These are phyloP conservation scores for Globisporangium splendens DNA, from an alignment of 352 stramenopile species.

Conservation along the genomic window DNA sequence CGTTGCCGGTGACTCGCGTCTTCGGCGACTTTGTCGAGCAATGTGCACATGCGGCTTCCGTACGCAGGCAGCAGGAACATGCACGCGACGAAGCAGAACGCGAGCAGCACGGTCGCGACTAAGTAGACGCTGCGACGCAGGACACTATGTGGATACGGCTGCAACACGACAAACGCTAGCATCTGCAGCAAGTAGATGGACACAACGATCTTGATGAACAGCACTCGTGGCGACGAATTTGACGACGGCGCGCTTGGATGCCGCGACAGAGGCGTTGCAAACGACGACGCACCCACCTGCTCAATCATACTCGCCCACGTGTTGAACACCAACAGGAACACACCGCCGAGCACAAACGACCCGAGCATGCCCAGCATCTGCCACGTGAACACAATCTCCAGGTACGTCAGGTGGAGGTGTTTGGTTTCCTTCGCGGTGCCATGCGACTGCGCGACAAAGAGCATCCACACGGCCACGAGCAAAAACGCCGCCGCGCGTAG, in stretches of 20 bases:
- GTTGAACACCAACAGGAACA: conserved; percentile 64
- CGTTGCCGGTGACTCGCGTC: conserved; percentile 40
- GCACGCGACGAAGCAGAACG: conserved; percentile 45
- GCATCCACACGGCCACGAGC: conserved; percentile 52
- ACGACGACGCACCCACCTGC: conserved; percentile 25
- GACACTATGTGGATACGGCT: conserved; percentile 19
- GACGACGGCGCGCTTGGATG: neutral
- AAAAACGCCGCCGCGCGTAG: conserved; percentile 45
- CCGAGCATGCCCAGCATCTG: conserved; percentile 41
- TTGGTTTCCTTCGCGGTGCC: conserved; percentile 31
- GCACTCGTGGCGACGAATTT: conserved; percentile 28
- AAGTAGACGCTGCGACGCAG: conserved; percentile 43
- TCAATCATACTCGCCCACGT: conserved; percentile 69
- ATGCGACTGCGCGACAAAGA: conserved; percentile 32
- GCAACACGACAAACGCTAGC: conserved; percentile 35
- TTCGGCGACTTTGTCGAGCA: conserved; percentile 57
- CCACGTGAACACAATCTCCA: conserved; percentile 55
- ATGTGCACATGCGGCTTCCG: conserved; percentile 43
- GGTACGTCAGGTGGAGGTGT: conserved; percentile 56
- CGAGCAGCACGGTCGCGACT: conserved; percentile 39
- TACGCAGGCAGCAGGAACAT: conserved; percentile 51
- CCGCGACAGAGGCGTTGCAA: conserved; percentile 1
- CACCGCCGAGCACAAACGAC: conserved; percentile 38
- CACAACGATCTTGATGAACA: conserved; percentile 55
- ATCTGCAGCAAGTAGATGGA: conserved; percentile 50